phyloP scores from a whole-genome alignment of 208 protist species.

The Ichthyophonus hoferi region DNA sequence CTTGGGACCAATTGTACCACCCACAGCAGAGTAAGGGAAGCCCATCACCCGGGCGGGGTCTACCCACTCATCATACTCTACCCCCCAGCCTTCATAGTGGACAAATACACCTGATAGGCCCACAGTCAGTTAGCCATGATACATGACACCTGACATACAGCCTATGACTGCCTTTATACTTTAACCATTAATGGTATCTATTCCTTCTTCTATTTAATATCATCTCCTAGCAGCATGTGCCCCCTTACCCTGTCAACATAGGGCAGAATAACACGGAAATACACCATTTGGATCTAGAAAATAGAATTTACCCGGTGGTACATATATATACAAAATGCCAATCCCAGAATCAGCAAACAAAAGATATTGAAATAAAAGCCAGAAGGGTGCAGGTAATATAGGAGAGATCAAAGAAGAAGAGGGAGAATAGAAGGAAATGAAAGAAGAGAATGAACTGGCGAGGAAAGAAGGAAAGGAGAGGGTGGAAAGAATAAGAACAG shows the following conservation, averaged over 20 bases:
- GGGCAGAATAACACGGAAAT: neutral
- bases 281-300: too few relatives aligned
- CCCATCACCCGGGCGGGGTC: neutral
- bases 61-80: constrained; percentile 30
- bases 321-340: too few relatives aligned
- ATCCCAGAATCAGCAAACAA: too few relatives aligned
- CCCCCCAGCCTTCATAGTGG: constrained; percentile 32
- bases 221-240: too few relatives aligned
- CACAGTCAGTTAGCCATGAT: neutral
- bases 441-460: neutral
- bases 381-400: neutral
- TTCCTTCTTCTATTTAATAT: too few relatives aligned
- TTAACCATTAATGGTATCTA: neutral
- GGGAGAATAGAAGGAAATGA: neutral
- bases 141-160: neutral
- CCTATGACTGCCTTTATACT: neutral
- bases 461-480: neutral
- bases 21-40: neutral
- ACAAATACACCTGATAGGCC: constrained; percentile 10
- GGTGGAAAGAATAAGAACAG: neutral
- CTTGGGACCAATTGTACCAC: neutral
- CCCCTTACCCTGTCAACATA: too few relatives aligned
- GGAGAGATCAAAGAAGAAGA: neutral
- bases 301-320: too few relatives aligned
- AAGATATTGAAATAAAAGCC: too few relatives aligned